Evolutionary conservation across 2,329 filamentous ascomycete genomes (phyloP), one percentile per base, ranked within the genome.

Genomic region (Fusarium neocosmosporiellum): DNA sequence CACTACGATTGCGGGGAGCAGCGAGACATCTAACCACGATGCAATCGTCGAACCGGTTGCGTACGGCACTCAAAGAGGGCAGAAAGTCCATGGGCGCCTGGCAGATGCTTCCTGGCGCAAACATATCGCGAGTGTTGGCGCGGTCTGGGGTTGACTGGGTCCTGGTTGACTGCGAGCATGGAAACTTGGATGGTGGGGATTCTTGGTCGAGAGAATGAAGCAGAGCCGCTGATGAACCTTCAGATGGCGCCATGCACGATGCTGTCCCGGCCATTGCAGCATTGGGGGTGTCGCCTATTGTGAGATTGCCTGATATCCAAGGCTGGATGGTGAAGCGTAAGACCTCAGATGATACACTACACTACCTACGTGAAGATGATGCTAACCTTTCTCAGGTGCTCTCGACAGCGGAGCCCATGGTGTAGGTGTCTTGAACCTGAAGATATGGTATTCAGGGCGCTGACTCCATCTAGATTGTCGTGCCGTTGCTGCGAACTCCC

Each of bases 81-180:
- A 83, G 82, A 27, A 81, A 87, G 7, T 86, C 87, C 57, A 83
- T 90, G 73, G 90, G 90, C 5, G 83, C 88, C 61, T 92, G 89
- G 90, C 90, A 92, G 81, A 90, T 90, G 84, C 81, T 91, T 62
- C 89, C 90, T 0, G 88, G 89, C 0, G 84, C 86, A 50, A 91
- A 91, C 69, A 81, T 91, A 14, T 89, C 89, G 7, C 85, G 90
- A 61, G 80, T 86, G 20, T 82, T 94, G 55, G 90, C 92, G 2
- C 84, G 89, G 63, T 81, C 87, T 2, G 91, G 90, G 1, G 85
- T 91, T 2, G 91, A 93, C 77, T 93, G 91, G 86, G 88, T 94
- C 11, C 84, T 92, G 79, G 88, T 88, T 59, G 87, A 88, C 70
- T 87, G 86, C 64, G 87, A 87, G 74, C 87, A 88, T 73, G 87